Base-by-base conservation (phyloP, 2,329 filamentous ascomycete species). In the Colletotrichum sansevieriae region DNA sequence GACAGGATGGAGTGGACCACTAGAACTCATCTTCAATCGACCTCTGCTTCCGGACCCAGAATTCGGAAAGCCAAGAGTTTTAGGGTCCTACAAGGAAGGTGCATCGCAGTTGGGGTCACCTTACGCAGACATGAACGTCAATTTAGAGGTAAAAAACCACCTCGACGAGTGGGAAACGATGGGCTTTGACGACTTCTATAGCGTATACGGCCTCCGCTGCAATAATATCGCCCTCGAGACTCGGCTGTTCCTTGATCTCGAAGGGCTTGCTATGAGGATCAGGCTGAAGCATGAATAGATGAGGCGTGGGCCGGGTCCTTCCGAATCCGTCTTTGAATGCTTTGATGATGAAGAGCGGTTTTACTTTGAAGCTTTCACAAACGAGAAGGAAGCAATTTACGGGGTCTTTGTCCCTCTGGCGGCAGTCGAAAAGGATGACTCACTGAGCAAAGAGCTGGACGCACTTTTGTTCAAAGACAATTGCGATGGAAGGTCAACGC, bases 1-100 rank as follows among this genome's bases (percentile, higher is more conserved):
- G 58, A n/a, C 29, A 18, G 51, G 51, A 18, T 39, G 51, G 51
- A 20, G 35, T 35, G 51, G 51, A n/a, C 51, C 51, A 4, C 51
- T 54, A 18, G 51, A 39, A 3, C n/a, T 54, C 9, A 20, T 29
- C 33, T 54, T 54, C 33, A 29, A 54, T 18, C 29, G 33, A 11
- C 25, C 51, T 20, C 10, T 18, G 51, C 18, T 18, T 0, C 25
- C 33, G 2, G 18, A 5, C 33, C 25, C 18, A n/a, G 6, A 33
- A 12, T 33, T 2, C 10, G 33, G 51, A 15, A 37, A 37, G n/a
- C 18, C 9, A 1, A 18, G 18, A 18, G 18, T 54, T 37, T 20
- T 54, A 5, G 25, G 35, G 15, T 15, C 4, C 12, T 18, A 18
- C 29, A 9, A 33, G 3, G 47, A 51, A 10, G 22, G 13, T 7